Percentiles rank a stretch among this genome's conserved stretches.
phyloP scores from a whole-genome alignment of 2,329 filamentous ascomycete genomes.

The Hymenoscyphus infarciens region DNA sequence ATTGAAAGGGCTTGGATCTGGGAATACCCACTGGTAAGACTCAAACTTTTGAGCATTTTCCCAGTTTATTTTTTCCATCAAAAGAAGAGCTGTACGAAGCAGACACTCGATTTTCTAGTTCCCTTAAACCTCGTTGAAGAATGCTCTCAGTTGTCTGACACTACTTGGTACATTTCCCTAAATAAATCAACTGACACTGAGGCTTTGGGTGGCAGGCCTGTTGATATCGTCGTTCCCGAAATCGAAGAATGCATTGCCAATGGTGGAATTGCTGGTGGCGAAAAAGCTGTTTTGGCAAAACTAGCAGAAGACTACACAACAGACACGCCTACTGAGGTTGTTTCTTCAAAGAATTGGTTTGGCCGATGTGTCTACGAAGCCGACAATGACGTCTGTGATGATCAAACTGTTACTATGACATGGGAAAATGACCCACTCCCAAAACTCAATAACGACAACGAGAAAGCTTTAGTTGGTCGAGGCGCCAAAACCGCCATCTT shows the following conservation, averaged over 20 bases:
- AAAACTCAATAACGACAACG: constrained; percentile 13
- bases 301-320: constrained; percentile 52
- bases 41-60: not conserved
- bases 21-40: constrained; percentile 62
- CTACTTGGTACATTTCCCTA: too few species aligned
- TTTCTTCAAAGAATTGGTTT: constrained; percentile 66
- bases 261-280: constrained; percentile 46
- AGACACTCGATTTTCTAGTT: not conserved
- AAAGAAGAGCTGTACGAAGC: not conserved
- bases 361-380: constrained; percentile 93
- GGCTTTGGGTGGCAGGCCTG: constrained; percentile 44
- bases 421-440: constrained; percentile 71
- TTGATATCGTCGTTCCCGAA: constrained; percentile 86
- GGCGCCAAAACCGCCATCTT: constrained; percentile 82
- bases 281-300: constrained; percentile 38
- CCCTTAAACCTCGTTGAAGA: too few species aligned
- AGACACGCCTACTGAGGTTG: constrained; percentile 44
- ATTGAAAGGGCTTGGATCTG: constrained; percentile 55
- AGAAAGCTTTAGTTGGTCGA: constrained; percentile 37
- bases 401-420: constrained; percentile 81
- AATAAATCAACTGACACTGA: not conserved
- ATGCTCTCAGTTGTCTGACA: too few species aligned
- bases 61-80: not conserved
- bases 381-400: constrained; percentile 91
- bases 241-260: constrained; percentile 69